These are phyloP conservation scores for Kwoniella europaea DNA, from an alignment of 768 basidiomycete genomes.

Conservation along the genomic window DNA sequence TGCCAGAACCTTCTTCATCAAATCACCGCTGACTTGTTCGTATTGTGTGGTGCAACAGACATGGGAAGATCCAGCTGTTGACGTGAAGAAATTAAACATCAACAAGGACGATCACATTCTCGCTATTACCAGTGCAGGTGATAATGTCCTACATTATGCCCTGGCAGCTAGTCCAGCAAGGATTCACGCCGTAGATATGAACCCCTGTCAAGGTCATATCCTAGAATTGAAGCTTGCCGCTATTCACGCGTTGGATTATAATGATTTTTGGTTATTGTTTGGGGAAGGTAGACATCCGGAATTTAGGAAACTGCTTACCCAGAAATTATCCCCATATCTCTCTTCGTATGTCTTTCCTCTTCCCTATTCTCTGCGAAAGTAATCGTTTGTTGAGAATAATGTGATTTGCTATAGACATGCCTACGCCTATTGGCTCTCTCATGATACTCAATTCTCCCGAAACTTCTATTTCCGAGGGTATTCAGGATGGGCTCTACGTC, in stretches of 20 bases:
- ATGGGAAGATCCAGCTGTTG: conserved; percentile 75
- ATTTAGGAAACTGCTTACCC: conserved; percentile 69
- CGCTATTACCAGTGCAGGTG: conserved; percentile 77
- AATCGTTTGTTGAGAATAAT: neutral
- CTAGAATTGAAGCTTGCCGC: conserved; percentile 78
- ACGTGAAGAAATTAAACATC: conserved; percentile 69
- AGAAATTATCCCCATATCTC: conserved; percentile 68
- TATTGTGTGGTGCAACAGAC: conserved; percentile 33
- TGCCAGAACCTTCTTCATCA: conserved; percentile 5
- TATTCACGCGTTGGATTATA: conserved; percentile 65
- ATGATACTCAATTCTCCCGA: conserved; percentile 61
- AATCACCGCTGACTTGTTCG: neutral
- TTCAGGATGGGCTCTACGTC: conserved; percentile 67
- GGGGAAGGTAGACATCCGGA: conserved; percentile 68
- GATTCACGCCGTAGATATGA: conserved; percentile 64
- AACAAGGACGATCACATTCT: conserved; percentile 70
- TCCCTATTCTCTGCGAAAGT: neutral
- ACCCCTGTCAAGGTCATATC: conserved; percentile 71
- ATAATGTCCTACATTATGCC: conserved; percentile 80
- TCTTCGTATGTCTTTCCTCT: conserved; percentile 62
- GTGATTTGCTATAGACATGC: conserved; percentile 57
- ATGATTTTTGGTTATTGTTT: conserved; percentile 70
- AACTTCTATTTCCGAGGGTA: conserved; percentile 75
- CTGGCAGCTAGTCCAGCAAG: conserved; percentile 67
- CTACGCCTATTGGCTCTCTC: conserved; percentile 77